These are phyloP conservation scores for Zarea fungicola DNA, from an alignment of 2,329 filamentous ascomycete genomes.

Conservation along the genomic window DNA sequence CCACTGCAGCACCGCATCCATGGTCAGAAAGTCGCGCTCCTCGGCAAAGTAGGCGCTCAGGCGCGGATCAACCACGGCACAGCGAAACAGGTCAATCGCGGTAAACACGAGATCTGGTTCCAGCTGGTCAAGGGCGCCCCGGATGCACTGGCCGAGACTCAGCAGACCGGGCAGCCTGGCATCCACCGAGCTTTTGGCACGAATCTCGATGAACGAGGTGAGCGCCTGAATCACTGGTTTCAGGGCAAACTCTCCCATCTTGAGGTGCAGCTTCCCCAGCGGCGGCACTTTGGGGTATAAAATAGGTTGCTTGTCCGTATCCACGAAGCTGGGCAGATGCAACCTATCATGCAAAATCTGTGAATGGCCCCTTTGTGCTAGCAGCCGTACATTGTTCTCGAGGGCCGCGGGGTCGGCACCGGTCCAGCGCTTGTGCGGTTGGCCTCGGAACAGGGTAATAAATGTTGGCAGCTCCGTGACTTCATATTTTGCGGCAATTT, in stretches of 20 bases:
- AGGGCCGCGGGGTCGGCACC: constrained; percentile 68
- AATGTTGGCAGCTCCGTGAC: constrained; percentile 83
- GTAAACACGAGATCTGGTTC: constrained; percentile 67
- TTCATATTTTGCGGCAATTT: constrained; percentile 59
- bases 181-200: constrained; percentile 51
- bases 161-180: constrained; percentile 66
- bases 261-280: constrained; percentile 72
- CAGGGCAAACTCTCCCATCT: constrained; percentile 57
- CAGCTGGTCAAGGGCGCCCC: constrained; percentile 48
- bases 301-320: constrained; percentile 59
- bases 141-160: constrained; percentile 58
- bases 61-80: constrained; percentile 70
- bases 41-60: constrained; percentile 80
- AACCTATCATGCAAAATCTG: constrained; percentile 70
- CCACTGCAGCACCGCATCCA: constrained; percentile 55
- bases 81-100: constrained; percentile 77
- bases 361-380: constrained; percentile 71
- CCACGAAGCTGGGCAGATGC: constrained; percentile 64
- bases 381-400: constrained; percentile 63
- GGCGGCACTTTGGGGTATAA: constrained; percentile 76
- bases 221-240: constrained; percentile 58
- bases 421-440: constrained; percentile 73
- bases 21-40: constrained; percentile 60
- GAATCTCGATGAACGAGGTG: constrained; percentile 64
- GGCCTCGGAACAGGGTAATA: constrained; percentile 72